Conservation (phyloP, 306 rosid genomes). For the Vigna angularis region DNA sequence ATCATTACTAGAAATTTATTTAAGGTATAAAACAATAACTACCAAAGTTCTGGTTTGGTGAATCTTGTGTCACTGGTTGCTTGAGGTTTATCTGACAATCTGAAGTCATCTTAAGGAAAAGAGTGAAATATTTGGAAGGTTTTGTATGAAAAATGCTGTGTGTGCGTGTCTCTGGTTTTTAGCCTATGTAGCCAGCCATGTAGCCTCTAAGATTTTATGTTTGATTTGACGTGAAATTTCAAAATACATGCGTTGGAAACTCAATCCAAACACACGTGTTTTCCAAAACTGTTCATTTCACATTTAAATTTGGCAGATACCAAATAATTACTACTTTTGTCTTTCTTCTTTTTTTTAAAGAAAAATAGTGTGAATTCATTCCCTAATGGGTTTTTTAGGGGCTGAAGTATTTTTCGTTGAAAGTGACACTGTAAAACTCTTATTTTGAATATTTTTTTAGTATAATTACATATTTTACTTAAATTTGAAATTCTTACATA, state of each 20-base stretch:
- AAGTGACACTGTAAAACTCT: too few relatives aligned
- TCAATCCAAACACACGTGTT: neutral
- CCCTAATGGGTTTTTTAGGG: too few relatives aligned
- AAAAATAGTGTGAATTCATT: too few relatives aligned
- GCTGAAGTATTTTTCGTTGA: too few relatives aligned
- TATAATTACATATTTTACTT: too few relatives aligned
- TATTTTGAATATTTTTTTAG: too few relatives aligned
- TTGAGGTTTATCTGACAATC: neutral
- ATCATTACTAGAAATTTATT: neutral
- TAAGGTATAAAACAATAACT: neutral
- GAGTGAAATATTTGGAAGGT: neutral
- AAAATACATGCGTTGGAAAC: neutral
- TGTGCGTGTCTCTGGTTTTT: neutral
- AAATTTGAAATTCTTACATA: too few relatives aligned
- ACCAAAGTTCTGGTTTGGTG: neutral
- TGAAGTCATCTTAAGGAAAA: slow-evolving; percentile 12
- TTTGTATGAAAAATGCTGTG: neutral
- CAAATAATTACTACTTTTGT: neutral
- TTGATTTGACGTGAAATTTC: neutral
- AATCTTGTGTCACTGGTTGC: neutral
- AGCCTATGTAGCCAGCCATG: neutral
- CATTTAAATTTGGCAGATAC: neutral
- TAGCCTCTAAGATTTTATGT: neutral
- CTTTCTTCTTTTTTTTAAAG: too few relatives aligned
- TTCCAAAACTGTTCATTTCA: neutral